Percentiles rank a stretch among this genome's conserved stretches.
phyloP scores from a whole-genome alignment of 148 eudicot genomes.

The Vaccinium myrtillus region DNA sequence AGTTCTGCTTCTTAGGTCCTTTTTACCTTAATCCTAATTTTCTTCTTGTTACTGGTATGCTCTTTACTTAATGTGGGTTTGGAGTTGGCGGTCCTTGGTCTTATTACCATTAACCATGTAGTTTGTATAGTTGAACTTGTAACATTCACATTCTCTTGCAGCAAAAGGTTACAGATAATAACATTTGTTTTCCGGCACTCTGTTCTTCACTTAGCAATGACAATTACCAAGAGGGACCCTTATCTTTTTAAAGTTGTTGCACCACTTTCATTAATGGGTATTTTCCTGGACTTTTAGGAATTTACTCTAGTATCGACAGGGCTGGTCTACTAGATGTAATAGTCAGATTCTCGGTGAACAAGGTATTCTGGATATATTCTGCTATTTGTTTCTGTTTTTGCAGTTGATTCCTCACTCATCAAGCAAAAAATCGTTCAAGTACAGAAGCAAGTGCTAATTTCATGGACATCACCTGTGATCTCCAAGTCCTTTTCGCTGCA shows the following conservation, averaged over 20 bases:
- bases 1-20: slow-evolving; percentile 24
- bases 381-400: slow-evolving; percentile 15
- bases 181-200: slow-evolving; percentile 20
- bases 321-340: not conserved
- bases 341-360: not conserved
- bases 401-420: slow-evolving; percentile 2
- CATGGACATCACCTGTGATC: not conserved
- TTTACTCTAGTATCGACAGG: not conserved
- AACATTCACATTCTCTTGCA: slow-evolving; percentile 27
- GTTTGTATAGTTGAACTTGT: slow-evolving; percentile 44
- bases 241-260: not conserved
- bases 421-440: not conserved
- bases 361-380: slow-evolving; percentile 6
- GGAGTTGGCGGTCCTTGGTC: slow-evolving; percentile 20
- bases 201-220: not conserved
- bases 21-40: slow-evolving; percentile 43
- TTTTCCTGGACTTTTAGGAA: not conserved
- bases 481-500: not conserved
- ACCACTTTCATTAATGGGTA: not conserved
- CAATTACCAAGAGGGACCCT: not conserved
- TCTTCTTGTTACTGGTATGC: slow-evolving; percentile 23
- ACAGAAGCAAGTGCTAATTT: not conserved
- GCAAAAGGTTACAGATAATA: slow-evolving; percentile 25
- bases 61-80: slow-evolving; percentile 27
- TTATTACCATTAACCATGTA: slow-evolving; percentile 40